phyloP scores from a whole-genome alignment of 129 eudicot genomes.

The Apium graveolens region DNA sequence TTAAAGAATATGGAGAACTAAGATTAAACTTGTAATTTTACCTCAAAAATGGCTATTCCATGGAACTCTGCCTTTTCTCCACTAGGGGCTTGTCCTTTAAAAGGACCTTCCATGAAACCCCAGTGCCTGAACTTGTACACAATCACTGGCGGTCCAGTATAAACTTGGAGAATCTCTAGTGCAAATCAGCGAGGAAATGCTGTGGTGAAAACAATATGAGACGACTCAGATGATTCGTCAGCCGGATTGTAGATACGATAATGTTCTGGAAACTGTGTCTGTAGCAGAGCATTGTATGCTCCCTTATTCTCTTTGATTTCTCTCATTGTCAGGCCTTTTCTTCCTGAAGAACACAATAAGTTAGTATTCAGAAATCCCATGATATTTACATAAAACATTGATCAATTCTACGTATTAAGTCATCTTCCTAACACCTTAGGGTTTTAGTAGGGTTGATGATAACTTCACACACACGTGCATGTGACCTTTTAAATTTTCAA shows the following conservation, averaged over 20 bases:
- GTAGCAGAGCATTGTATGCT: conserved; percentile 69
- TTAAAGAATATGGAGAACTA: neutral
- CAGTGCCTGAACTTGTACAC: conserved; percentile 84
- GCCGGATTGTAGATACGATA: conserved; percentile 46
- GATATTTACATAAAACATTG: neutral
- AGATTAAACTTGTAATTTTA: neutral
- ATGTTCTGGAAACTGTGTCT: conserved; percentile 50
- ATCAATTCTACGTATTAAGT: neutral
- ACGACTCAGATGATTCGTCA: conserved; percentile 43
- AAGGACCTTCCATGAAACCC: conserved; percentile 89
- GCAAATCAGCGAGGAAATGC: conserved; percentile 79
- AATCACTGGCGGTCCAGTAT: conserved; percentile 76
- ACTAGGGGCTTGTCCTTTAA: conserved; percentile 57
- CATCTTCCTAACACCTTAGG: neutral
- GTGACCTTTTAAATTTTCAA: neutral
- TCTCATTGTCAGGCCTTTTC: conserved; percentile 32
- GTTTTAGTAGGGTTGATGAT: neutral
- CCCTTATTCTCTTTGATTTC: conserved; percentile 51
- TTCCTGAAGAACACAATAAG: conserved; percentile 27
- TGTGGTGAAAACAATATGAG: conserved; percentile 41
- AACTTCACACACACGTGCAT: neutral
- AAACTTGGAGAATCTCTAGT: conserved; percentile 73
- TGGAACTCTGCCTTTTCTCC: conserved; percentile 54
- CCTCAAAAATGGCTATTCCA: conserved; percentile 57
- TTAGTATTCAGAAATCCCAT: conserved; percentile 21